A percentile compares a stretch with the other conserved stretches of the same genome.
phyloP scores from a whole-genome alignment of 768 basidiomycete genomes.

The Hypholoma sublateritium region DNA sequence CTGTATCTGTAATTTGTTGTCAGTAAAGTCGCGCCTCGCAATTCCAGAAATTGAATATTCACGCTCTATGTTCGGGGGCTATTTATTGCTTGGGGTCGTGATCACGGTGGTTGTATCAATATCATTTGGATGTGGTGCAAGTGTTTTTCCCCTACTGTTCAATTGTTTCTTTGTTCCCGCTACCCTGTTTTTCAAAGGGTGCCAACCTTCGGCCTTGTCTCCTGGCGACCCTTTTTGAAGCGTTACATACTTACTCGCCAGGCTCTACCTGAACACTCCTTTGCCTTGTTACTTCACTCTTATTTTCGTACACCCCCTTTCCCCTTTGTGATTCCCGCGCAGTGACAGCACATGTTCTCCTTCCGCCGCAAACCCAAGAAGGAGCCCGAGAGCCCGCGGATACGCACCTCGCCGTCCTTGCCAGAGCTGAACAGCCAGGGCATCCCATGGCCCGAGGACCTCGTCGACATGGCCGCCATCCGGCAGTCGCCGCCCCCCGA shows the following conservation, averaged over 20 bases:
- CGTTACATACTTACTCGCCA: conserved; percentile 2
- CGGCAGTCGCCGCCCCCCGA: conserved; percentile 44
- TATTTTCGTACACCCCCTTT: conserved; percentile 19
- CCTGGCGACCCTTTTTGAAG: conserved; percentile 2
- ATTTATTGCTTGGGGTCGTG: conserved; percentile 4
- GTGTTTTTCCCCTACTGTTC: conserved; percentile 12
- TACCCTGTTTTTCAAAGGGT: conserved; percentile 18
- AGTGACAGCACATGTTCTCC: conserved; percentile 57
- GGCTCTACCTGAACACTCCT: conserved; percentile 13
- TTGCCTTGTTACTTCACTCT: conserved; percentile 24
- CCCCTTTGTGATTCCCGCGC: conserved; percentile 11
- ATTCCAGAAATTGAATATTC: conserved; percentile 5
- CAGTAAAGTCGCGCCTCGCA: conserved; percentile 11
- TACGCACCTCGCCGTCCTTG: conserved; percentile 78
- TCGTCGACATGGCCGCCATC: conserved; percentile 72
- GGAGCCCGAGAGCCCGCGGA: conserved; percentile 42
- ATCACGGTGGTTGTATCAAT: not conserved
- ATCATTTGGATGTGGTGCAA: not conserved
- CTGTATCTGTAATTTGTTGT: conserved; percentile 30
- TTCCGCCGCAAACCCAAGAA: conserved; percentile 71
- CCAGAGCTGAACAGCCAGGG: conserved; percentile 75
- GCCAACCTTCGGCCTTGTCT: conserved; percentile 9
- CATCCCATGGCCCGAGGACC: conserved; percentile 83
- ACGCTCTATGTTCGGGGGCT: conserved; percentile 13
- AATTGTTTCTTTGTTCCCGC: conserved; percentile 17